Evolutionary conservation across 23 red algal species (phyloP).

Genomic region (Cyanidiococcus yangmingshanensis): DNA sequence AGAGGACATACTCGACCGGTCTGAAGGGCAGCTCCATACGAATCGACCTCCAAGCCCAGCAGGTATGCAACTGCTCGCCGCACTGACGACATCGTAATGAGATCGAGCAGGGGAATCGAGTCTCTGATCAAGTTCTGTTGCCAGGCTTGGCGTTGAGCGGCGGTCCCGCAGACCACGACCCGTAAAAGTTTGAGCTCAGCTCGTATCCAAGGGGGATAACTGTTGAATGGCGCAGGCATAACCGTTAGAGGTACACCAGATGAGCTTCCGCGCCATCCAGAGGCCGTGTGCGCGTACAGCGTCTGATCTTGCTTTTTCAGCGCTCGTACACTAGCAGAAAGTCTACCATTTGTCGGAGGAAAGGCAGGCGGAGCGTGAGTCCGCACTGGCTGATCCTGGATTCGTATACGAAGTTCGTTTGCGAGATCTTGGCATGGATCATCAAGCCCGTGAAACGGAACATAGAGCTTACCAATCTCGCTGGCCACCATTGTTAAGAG

Average conservation of each 20-base stretch:
- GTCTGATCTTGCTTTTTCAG: too few species aligned
- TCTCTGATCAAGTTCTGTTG: neutral
- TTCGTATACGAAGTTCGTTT: neutral
- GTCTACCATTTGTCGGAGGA: too few species aligned
- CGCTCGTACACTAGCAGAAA: too few species aligned
- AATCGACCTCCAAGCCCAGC: neutral
- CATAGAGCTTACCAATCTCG: neutral
- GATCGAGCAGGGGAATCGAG: neutral
- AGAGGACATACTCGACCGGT: neutral
- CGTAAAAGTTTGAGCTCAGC: neutral
- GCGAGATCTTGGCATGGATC: neutral
- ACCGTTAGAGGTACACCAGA: neutral
- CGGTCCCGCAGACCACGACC: neutral
- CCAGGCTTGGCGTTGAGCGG: slow-evolving; percentile 4
- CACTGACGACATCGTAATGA: neutral
- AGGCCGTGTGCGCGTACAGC: too few species aligned
- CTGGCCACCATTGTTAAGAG: neutral
- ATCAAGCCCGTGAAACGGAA: neutral
- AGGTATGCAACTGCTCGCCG: neutral
- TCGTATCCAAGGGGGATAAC: neutral
- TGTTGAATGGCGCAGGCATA: neutral
- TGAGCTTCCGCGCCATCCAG: neutral
- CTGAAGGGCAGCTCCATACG: neutral
- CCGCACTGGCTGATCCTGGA: neutral
- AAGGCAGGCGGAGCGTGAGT: too few species aligned